Evolutionary conservation across 169 alveolate species (phyloP).

Genomic region (Eimeria falciformis): DNA sequence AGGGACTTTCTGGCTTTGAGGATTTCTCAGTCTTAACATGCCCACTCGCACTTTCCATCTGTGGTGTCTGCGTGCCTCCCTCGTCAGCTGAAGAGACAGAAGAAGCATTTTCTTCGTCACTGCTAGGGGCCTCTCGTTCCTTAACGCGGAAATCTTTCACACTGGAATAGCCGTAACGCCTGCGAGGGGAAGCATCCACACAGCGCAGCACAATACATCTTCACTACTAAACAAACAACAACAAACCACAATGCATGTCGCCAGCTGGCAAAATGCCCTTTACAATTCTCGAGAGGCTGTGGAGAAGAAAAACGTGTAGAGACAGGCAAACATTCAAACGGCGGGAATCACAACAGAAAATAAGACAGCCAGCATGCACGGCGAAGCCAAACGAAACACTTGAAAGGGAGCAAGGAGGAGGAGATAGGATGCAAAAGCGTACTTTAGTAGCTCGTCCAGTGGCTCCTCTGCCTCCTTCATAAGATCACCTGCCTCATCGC

Average conservation of each 20-base stretch:
- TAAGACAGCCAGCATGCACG: not conserved
- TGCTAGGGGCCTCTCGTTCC: slow-evolving; percentile 11
- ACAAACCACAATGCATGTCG: no score
- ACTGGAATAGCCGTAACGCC: slow-evolving; percentile 51
- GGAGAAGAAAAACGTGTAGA: no score
- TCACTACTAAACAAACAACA: no score
- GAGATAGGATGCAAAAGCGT: not conserved
- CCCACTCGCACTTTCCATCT: not conserved
- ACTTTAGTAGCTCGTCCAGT: slow-evolving; percentile 43
- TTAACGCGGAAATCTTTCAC: slow-evolving; percentile 24
- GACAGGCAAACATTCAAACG: not conserved
- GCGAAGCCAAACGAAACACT: not conserved
- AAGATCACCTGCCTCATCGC: slow-evolving; percentile 43
- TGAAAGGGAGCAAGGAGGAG: not conserved
- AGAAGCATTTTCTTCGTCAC: not conserved
- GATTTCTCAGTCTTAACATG: not conserved
- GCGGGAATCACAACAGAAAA: not conserved
- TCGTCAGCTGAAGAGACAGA: not conserved
- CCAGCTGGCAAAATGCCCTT: no score
- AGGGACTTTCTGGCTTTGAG: not conserved
- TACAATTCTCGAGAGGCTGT: no score
- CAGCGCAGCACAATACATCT: no score
- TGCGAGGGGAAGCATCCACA: not conserved
- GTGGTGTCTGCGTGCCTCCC: not conserved
- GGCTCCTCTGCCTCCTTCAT: slow-evolving; percentile 57